Evolutionary conservation across 768 basidiomycete genomes (phyloP).

Genomic region (Tricholoma saponaceum): DNA sequence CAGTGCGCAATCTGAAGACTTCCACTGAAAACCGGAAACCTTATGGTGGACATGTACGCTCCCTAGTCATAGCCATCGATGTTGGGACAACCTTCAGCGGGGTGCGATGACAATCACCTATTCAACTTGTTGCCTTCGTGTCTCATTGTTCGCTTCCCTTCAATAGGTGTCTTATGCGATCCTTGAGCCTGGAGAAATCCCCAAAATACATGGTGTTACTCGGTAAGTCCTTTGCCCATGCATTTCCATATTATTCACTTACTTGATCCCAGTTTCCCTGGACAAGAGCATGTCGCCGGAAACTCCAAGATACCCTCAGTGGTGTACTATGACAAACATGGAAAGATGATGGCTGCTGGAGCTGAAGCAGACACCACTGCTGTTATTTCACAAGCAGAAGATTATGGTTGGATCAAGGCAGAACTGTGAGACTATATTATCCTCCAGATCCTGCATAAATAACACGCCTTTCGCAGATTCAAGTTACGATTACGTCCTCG

Average conservation of each 20-base stretch:
- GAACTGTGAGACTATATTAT: constrained; percentile 53
- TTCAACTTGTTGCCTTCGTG: background rate
- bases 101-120: constrained; percentile 29
- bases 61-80: constrained; percentile 76
- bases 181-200: constrained; percentile 75
- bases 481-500: constrained; percentile 76
- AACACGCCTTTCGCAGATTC: constrained; percentile 43
- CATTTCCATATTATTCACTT: background rate
- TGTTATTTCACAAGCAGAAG: constrained; percentile 62
- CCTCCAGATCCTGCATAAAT: constrained; percentile 2
- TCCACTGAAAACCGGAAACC: constrained; percentile 64
- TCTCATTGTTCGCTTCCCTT: constrained; percentile 3
- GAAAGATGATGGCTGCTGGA: constrained; percentile 66
- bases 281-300: constrained; percentile 82
- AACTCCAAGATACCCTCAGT: constrained; percentile 81
- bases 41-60: constrained; percentile 57
- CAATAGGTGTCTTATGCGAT: constrained; percentile 70
- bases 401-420: constrained; percentile 71
- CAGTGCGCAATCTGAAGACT: constrained; percentile 32
- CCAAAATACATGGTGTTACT: constrained; percentile 78
- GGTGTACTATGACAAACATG: constrained; percentile 68
- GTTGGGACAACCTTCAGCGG: constrained; percentile 83
- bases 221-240: constrained; percentile 41
- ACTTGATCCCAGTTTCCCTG: constrained; percentile 57
- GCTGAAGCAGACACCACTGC: constrained; percentile 70